Evolutionary conservation across 208 protist species (phyloP).

Genomic region (Tritrichomonas musculus): DNA sequence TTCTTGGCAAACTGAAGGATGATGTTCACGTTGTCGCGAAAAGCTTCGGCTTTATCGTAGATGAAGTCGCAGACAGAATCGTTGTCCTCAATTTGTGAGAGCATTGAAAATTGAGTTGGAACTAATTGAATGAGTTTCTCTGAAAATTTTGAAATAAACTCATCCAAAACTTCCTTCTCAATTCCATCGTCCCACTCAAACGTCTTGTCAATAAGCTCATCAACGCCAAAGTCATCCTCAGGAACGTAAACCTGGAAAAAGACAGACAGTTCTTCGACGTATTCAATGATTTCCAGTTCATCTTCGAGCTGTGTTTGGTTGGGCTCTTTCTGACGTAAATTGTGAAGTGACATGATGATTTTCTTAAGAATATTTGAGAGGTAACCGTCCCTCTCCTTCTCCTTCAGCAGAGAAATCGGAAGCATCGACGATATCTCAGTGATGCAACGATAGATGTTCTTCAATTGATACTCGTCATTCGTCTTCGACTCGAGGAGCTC

Average conservation of each 20-base stretch:
- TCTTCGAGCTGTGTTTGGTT: neutral
- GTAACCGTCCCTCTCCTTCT: neutral
- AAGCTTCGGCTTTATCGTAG: neutral
- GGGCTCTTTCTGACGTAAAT: neutral
- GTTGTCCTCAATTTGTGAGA: neutral
- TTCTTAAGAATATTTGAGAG: neutral
- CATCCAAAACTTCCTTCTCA: neutral
- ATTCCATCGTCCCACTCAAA: neutral
- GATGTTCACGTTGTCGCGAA: neutral
- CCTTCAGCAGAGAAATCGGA: neutral
- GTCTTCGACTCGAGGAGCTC: neutral
- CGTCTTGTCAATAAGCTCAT: neutral
- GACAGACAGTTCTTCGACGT: neutral
- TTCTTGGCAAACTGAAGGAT: neutral
- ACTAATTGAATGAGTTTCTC: neutral
- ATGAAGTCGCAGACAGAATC: neutral
- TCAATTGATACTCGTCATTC: neutral
- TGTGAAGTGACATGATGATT: neutral
- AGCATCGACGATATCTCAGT: neutral
- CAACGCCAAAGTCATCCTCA: neutral
- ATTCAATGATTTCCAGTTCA: neutral
- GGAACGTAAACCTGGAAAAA: neutral
- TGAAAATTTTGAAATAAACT: neutral
- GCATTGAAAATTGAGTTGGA: neutral
- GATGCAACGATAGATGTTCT: neutral